Evolutionary conservation across 2,329 filamentous ascomycete genomes (phyloP), one percentile per base, ranked within the genome.

Genomic region (Colletotrichum endophyticum): DNA sequence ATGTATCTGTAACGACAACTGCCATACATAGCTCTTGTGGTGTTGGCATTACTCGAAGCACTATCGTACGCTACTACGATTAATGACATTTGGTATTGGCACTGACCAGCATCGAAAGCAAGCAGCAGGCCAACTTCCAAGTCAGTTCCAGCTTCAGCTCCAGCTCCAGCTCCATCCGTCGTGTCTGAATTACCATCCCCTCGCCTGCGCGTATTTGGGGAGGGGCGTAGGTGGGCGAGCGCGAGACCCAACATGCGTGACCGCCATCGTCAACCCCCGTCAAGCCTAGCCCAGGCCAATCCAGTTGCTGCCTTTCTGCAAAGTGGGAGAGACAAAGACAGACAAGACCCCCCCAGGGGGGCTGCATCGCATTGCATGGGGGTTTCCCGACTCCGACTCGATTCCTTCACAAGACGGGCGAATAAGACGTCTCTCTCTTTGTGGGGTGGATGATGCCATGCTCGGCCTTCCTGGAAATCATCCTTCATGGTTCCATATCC

Each of bases 401-500:
- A 53, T 59, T 64, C 70, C 70, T 61, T 73, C 49, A 34, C 13
- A n/a, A 49, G 27, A 62, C 73, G 53, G 73, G 30, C 73, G 61
- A 68, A 75, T 75, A 39, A 75, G 73, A 57, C 30, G 19, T 19
- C 61, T 4, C 34, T 15, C 30, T 22, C 9, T 49, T 25, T 66
- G 61, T 72, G 73, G 69, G 62, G 62, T 72, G 69, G 34, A 72
- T 75, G 73, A 75, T 72, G 73, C 69, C 62, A 75, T 75, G 36
- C 34, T 75, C n/a, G 44, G 30, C 27, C 49, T 64, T 56, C 66
- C 39, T 63, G 69, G 69, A 71, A 72, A 53, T 62, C 39, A 27
- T 30, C 53, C 49, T 66, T 53, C 27, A 34, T 72, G 68, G 39
- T 22, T 69, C 68, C 68, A 70, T 49, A 34, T 66, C 36, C 49